Conservation (phyloP, 305 asterid genomes). For the Solanum hybrid region DNA sequence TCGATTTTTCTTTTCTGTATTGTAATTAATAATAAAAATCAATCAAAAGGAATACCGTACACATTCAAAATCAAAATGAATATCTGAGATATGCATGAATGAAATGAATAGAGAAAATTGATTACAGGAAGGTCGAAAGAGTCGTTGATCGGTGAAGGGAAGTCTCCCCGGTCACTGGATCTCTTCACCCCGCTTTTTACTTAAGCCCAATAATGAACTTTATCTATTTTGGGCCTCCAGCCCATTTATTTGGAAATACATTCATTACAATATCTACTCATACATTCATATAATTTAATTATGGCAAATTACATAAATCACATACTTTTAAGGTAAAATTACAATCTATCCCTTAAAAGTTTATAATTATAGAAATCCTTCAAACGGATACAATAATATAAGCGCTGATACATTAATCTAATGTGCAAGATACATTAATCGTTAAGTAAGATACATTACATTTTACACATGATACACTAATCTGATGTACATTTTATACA, state of each 20-base stretch:
- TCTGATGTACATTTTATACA: no score
- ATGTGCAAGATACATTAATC: no score
- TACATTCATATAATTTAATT: no score
- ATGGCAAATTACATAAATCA: no score
- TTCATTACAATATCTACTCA: neutral
- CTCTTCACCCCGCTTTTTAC: slow-evolving; percentile 20
- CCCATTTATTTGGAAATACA: neutral
- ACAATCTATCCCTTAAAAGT: no score
- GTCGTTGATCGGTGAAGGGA: slow-evolving; percentile 27
- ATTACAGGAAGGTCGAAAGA: slow-evolving; percentile 16
- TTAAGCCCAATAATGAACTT: neutral
- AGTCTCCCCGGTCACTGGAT: neutral
- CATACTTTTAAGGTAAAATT: no score
- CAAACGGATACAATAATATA: no score
- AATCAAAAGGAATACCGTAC: neutral
- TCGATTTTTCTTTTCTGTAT: neutral
- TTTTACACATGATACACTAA: no score
- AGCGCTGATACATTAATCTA: no score
- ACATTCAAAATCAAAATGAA: slow-evolving; percentile 5
- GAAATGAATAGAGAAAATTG: slow-evolving; percentile 5
- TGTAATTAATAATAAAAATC: neutral
- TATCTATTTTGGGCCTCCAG: neutral
- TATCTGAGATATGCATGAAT: neutral
- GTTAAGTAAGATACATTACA: no score
- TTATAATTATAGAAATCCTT: no score